Base-by-base conservation (phyloP, 768 basidiomycete genomes). In the Sporobolomyces pararoseus region DNA sequence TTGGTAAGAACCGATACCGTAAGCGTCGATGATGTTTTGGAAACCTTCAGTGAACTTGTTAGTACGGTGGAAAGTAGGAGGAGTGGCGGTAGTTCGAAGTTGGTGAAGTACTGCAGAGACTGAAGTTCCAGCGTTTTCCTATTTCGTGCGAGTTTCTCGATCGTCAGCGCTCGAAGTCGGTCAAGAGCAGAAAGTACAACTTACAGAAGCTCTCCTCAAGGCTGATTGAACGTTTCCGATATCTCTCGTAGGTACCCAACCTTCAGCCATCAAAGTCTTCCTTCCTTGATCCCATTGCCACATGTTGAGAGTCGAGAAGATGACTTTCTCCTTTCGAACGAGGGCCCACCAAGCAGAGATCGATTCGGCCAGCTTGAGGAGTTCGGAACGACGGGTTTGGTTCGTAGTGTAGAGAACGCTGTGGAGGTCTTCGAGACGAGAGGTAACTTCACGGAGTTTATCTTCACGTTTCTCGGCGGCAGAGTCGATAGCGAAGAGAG, bases 11-110 rank as follows among this genome's bases (percentile, higher is more conserved):
- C 92, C 90, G 60, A 91, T 87, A 76, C 95, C 96, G 78, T 99
- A 99, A 59, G 89, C 88, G 80, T 99, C 96, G 87, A 99, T 96
- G 80, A 99, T 94, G 44, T 89, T 86, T 81, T 99, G 96, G 85
- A 93, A 98, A 12, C 88, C 95, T 76, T 90, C 89, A 1, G 96
- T 98, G 77, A 99, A 95, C 79, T 90, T 93, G 83, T 93, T 94
- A 32, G 90, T 93, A 67, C 91, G 86, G 73, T 90, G 86, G 84
- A 89, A 99, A 1, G 96, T 98, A 1, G 96, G 96, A 13, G 96
- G 95, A 5, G 87, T 91, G 82, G 91, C 92, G 49, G 68, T 68
- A 34, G 93, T 97, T 73, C 84, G 85, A 7, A 98, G 82, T 80
- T 94, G 94, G 68, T 94, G 89, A 49, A 98, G 81, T 69, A 99